These are phyloP conservation scores for Globisporangium ultimum DNA, from an alignment of 352 stramenopile genomes.

Conservation along the genomic window DNA sequence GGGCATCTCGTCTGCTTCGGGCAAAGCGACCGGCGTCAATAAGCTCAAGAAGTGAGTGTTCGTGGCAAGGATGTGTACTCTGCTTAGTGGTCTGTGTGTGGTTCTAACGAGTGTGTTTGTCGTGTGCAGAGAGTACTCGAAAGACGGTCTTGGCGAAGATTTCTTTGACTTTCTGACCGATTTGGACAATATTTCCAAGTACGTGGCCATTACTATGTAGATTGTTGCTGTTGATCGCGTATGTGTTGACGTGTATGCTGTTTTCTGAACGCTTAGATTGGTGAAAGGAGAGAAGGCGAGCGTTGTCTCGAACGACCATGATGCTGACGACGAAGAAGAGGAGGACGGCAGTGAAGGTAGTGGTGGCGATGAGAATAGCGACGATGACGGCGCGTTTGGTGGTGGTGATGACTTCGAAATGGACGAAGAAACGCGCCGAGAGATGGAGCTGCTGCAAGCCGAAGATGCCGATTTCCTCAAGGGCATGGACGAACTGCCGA, in stretches of 20 bases:
- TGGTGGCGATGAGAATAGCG: constrained; percentile 8
- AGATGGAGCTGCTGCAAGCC: constrained; percentile 71
- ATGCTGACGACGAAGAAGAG: constrained; percentile 23
- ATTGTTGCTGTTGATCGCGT: not conserved
- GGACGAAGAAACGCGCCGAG: constrained; percentile 74
- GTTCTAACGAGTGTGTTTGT: not conserved
- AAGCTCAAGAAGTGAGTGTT: constrained; percentile 61
- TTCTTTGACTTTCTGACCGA: constrained; percentile 76
- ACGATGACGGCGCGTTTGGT: constrained; percentile 19
- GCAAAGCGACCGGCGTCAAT: constrained; percentile 50
- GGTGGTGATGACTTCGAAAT: constrained; percentile 56
- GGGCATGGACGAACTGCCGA: constrained; percentile 82
- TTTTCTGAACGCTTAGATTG: constrained; percentile 24
- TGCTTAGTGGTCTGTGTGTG: not conserved
- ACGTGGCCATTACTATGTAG: constrained; percentile 2
- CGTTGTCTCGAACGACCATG: constrained; percentile 10
- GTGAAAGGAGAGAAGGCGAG: constrained; percentile 49
- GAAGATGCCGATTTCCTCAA: constrained; percentile 83
- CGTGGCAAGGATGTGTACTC: too few species aligned
- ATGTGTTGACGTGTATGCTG: not conserved
- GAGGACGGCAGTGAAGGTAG: constrained; percentile 10
- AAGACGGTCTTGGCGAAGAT: constrained; percentile 76
- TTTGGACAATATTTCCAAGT: constrained; percentile 77
- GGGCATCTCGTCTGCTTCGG: constrained; percentile 29
- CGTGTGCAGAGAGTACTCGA: constrained; percentile 59